Conservation (phyloP, 1,284 basidiomycete genomes). For the Vanrija humicola region DNA sequence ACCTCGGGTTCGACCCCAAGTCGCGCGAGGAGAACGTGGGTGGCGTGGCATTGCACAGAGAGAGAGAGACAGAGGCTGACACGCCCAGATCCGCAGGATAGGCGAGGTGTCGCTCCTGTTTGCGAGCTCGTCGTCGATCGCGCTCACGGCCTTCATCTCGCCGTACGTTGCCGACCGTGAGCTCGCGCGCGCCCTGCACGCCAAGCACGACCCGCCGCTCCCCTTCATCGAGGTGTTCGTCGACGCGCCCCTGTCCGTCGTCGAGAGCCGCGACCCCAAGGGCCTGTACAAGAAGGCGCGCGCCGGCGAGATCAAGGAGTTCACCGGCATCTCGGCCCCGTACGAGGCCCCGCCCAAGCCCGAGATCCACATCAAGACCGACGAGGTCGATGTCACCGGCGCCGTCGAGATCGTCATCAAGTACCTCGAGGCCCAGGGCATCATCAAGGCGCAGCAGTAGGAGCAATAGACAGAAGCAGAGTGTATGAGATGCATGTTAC, state of each 20-base stretch:
- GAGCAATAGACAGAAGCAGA: constrained; percentile 2
- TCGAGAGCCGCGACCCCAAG: constrained; percentile 93
- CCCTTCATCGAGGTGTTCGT: constrained; percentile 93
- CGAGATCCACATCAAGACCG: constrained; percentile 90
- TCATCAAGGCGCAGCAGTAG: constrained; percentile 29
- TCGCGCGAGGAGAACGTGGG: constrained; percentile 84
- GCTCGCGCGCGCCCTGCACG: constrained; percentile 78
- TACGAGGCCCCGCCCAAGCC: constrained; percentile 85
- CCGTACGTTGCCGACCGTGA: constrained; percentile 89
- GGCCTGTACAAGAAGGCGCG: constrained; percentile 97
- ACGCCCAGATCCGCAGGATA: constrained; percentile 72
- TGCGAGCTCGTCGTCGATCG: constrained; percentile 77
- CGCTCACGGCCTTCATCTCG: constrained; percentile 96
- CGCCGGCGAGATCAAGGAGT: constrained; percentile 84
- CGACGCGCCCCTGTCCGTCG: constrained; percentile 83
- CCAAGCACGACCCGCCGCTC: constrained; percentile 55
- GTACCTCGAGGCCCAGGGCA: constrained; percentile 65
- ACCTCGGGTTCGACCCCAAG: constrained; percentile 92
- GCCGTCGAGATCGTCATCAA: constrained; percentile 76
- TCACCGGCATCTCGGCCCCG: constrained; percentile 91
- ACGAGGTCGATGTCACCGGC: constrained; percentile 71
- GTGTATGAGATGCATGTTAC: constrained; percentile 7
- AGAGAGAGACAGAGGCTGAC: background rate
- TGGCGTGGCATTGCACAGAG: background rate
- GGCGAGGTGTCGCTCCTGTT: constrained; percentile 97